Conservation (phyloP, 306 rosid genomes). For the Senna tora region DNA sequence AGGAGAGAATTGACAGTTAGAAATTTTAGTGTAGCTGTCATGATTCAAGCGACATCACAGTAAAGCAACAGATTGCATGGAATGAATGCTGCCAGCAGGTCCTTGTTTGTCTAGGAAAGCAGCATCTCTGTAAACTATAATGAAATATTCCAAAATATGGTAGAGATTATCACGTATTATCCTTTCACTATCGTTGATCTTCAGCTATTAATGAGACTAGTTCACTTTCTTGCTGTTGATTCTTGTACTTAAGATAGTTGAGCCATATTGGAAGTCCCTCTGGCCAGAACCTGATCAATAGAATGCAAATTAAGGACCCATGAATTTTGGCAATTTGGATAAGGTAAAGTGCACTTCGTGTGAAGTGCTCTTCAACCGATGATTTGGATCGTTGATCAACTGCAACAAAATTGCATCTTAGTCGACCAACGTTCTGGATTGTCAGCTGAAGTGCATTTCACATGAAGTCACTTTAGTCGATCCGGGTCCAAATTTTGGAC, state of each 20-base stretch:
- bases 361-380: too few relatives aligned
- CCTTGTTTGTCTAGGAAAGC: slow-evolving; percentile 29
- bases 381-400: too few relatives aligned
- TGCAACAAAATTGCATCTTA: too few relatives aligned
- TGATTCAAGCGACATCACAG: slow-evolving; percentile 28
- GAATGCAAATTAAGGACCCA: slow-evolving; percentile 22
- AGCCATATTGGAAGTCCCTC: slow-evolving; percentile 73
- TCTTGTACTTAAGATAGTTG: slow-evolving; percentile 60
- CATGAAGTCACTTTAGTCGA: too few relatives aligned
- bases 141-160: slow-evolving; percentile 23
- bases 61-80: slow-evolving; percentile 25
- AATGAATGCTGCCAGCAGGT: slow-evolving; percentile 14
- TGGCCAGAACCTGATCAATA: slow-evolving; percentile 71
- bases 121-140: slow-evolving; percentile 24
- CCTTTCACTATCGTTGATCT: slow-evolving; percentile 53
- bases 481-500: too few relatives aligned
- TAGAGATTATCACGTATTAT: slow-evolving; percentile 30
- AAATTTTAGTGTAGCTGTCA: slow-evolving; percentile 7
- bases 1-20: not conserved
- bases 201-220: slow-evolving; percentile 58
- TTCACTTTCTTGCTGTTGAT: slow-evolving; percentile 78
- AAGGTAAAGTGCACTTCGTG: too few relatives aligned
- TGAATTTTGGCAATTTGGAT: too few relatives aligned
- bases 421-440: too few relatives aligned
- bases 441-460: too few relatives aligned